Evolutionary conservation across 441 rosid genomes (phyloP).

Genomic region (Erysimum pusillum): DNA sequence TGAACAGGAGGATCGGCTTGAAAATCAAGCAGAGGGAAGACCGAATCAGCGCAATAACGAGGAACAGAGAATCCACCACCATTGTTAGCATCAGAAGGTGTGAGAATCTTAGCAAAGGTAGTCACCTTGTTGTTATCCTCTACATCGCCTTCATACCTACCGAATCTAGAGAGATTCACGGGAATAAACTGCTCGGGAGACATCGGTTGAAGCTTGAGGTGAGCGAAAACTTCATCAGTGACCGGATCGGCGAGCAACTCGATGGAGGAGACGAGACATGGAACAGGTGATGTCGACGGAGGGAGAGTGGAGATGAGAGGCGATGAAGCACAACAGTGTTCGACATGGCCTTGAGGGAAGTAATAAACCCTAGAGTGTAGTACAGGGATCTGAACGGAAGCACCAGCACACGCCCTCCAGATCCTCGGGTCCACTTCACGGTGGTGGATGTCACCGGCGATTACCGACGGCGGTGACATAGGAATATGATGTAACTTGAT

Average conservation of each 20-base stretch:
- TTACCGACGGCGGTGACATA: slow-evolving; percentile 41
- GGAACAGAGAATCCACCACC: slow-evolving; percentile 98
- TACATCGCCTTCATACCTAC: slow-evolving; percentile 6
- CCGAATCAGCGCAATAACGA: slow-evolving; percentile 82
- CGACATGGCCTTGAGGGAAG: slow-evolving; percentile 87
- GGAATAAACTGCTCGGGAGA: slow-evolving; percentile 30
- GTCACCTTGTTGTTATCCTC: slow-evolving; percentile 47
- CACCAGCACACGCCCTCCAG: slow-evolving; percentile 88
- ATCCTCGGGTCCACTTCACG: slow-evolving; percentile 60
- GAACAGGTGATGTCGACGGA: slow-evolving; percentile 48
- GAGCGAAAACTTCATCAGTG: slow-evolving; percentile 81
- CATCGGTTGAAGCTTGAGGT: slow-evolving; percentile 57
- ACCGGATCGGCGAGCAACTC: slow-evolving; percentile 72
- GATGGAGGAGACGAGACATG: slow-evolving; percentile 62
- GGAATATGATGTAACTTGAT: not conserved
- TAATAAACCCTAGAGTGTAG: slow-evolving; percentile 77
- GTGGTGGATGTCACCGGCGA: slow-evolving; percentile 22
- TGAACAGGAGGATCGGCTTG: slow-evolving; percentile 84
- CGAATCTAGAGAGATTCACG: slow-evolving; percentile 35
- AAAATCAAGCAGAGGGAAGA: slow-evolving; percentile 78
- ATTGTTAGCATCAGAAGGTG: slow-evolving; percentile 91
- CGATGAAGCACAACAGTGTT: slow-evolving; percentile 58
- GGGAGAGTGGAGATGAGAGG: slow-evolving; percentile 35
- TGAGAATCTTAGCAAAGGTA: slow-evolving; percentile 74
- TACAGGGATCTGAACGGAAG: slow-evolving; percentile 65